phyloP scores from a whole-genome alignment of 2,329 filamentous ascomycete genomes.

The Colletotrichum karsti region DNA sequence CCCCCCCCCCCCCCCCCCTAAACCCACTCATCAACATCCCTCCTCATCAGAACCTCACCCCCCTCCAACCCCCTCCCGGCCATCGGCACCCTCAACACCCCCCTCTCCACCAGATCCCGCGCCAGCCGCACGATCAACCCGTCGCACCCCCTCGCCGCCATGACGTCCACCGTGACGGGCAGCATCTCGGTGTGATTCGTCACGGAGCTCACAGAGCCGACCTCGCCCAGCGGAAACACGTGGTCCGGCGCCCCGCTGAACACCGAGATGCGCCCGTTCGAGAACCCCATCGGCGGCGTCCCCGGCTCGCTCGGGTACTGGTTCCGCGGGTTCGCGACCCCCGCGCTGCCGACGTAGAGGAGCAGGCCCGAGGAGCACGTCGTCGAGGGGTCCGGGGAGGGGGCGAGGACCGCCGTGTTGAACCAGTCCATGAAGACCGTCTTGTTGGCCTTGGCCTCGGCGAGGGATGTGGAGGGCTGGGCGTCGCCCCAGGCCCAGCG shows the following conservation, averaged over 20 bases:
- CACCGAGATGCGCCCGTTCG: conserved; percentile 41
- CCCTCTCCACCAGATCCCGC: conserved; percentile 56
- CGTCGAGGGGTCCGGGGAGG: conserved; percentile 27
- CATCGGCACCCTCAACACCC: conserved; percentile 54
- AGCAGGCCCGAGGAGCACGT: conserved; percentile 42
- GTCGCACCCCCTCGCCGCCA: conserved; percentile 69
- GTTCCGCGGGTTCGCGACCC: conserved; percentile 29
- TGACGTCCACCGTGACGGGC: conserved; percentile 65
- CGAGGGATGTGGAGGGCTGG: conserved; percentile 30
- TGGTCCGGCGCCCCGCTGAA: conserved; percentile 49
- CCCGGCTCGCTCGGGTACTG: conserved; percentile 45
- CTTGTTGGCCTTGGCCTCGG: conserved; percentile 39
- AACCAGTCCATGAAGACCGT: conserved; percentile 43
- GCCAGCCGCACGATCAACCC: conserved; percentile 64
- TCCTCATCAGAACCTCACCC: conserved; percentile 33
- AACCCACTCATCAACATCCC: conserved; percentile 21
- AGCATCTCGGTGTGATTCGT: conserved; percentile 57
- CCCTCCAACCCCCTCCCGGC: conserved; percentile 45
- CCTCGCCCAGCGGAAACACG: conserved; percentile 52
- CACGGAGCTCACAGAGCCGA: conserved; percentile 42
- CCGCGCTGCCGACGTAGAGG: conserved; percentile 34
- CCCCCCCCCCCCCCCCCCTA: background rate
- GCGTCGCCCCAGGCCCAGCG: conserved; percentile 46
- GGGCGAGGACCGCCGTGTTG: conserved; percentile 36
- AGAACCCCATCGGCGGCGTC: conserved; percentile 58